Conservation (phyloP, 139 green algal species). For the Picochlorum sp. region DNA sequence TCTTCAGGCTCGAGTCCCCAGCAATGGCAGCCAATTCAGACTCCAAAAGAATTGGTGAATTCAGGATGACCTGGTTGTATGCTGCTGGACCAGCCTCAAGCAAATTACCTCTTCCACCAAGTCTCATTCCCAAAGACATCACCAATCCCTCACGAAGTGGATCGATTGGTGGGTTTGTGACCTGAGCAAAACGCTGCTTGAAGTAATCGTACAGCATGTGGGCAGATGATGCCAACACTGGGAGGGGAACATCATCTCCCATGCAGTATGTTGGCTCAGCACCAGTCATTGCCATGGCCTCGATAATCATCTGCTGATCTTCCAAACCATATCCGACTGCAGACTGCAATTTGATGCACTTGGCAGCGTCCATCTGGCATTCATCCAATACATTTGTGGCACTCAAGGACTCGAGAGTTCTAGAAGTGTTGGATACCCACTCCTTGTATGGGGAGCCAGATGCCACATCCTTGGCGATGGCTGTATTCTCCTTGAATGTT, state of each 20-base stretch:
- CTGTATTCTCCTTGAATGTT: conserved; percentile 76
- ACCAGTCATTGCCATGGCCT: conserved; percentile 83
- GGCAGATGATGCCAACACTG: conserved; percentile 80
- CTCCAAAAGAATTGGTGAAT: conserved; percentile 86
- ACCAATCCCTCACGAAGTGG: conserved; percentile 96
- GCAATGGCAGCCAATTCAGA: conserved; percentile 70
- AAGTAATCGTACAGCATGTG: conserved; percentile 98
- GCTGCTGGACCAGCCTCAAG: conserved; percentile 59
- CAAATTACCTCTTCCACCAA: conserved; percentile 94
- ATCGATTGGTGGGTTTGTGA: conserved; percentile 99
- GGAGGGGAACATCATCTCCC: conserved; percentile 95
- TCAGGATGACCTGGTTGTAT: conserved; percentile 61
- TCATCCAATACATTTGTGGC: conserved; percentile 30
- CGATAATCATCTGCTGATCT: conserved; percentile 93
- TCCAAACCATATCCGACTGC: conserved; percentile 70
- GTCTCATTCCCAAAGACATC: conserved; percentile 91
- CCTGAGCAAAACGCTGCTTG: conserved; percentile 98
- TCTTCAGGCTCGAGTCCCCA: conserved; percentile 41
- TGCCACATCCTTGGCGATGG: conserved; percentile 73
- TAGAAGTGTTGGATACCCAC: conserved; percentile 58
- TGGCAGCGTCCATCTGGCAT: conserved; percentile 40
- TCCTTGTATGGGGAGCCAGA: conserved; percentile 68
- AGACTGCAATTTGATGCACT: conserved; percentile 57
- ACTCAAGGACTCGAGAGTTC: conserved; percentile 45
- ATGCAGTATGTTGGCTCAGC: conserved; percentile 99